Base-by-base conservation (phyloP, 2,329 filamentous ascomycete species). In the Gnomoniopsis smithogilvyi region DNA sequence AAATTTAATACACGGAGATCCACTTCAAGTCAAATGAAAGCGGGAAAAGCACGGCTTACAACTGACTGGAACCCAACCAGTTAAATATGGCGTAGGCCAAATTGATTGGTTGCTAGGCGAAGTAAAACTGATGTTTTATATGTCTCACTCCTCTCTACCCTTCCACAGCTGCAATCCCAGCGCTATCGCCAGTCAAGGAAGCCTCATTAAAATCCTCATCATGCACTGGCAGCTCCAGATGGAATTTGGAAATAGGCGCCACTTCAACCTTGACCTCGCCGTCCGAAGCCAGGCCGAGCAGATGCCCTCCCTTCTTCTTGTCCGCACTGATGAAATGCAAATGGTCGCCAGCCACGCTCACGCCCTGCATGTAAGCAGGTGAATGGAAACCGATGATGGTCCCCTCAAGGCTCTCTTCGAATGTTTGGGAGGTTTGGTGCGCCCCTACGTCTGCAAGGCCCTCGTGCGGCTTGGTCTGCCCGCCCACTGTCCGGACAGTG, bases 251-350 rank as follows among this genome's bases (percentile, higher is more conserved):
- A 33, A 73, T 67, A 22, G 63, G 63, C 19, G 71, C 67, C 2
- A 66, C 69, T 6, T 45, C 58, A 1, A 73, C 61, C 2, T 67
- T 65, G 22, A 73, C 68, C 47, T 71, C 67, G 17, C 67, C 70
- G 1, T 68, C 69, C 14, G 69, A 69, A 26, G 68, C 67, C 4
- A 73, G 55, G 3, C 56, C 67, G 49, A 73, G 60, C 41, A 74
- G 63, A 38, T 74, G 72, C 0, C 72, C 72, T 1, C 70, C 72
- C 3, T 57, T 61, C 26, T 63, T 62, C 41, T 67, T 62, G 57
- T 73, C 70, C 45, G 68, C 66, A 21, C 58, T 67, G 61, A 74
- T 71, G 50, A 73, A 73, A 50, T 74, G 72, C 48, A 74, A 41
- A 34, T 73, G 72, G 22, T 70, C 66, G 3, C 72, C 72, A 1